phyloP scores from a whole-genome alignment of 768 basidiomycete species.

The Baorangia bicolor region DNA sequence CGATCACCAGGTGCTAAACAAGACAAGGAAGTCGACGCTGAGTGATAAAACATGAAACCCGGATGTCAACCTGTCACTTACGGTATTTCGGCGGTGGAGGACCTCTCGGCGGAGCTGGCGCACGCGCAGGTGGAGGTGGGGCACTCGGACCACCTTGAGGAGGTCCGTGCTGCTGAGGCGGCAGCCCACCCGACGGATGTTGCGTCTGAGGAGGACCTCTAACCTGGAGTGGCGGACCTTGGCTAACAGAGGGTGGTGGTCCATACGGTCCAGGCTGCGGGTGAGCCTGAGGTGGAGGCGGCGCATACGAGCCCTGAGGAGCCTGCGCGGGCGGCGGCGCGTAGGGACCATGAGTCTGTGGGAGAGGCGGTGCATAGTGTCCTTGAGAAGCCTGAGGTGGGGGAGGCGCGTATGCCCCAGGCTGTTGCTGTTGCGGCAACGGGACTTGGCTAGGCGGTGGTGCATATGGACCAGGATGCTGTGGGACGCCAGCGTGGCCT shows the following conservation, averaged over 20 bases:
- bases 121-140: conserved; percentile 27
- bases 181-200: conserved; percentile 28
- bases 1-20: conserved; percentile 81
- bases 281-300: conserved; percentile 15
- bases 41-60: neutral
- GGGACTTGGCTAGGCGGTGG: conserved; percentile 16
- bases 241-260: conserved; percentile 20
- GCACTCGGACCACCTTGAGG: conserved; percentile 29
- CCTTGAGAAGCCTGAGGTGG: conserved; percentile 27
- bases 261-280: conserved; percentile 26
- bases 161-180: conserved; percentile 30
- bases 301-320: conserved; percentile 27
- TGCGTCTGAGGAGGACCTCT: conserved; percentile 28
- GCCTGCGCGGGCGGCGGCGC: conserved; percentile 18
- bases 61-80: conserved; percentile 34
- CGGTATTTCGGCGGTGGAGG: conserved; percentile 58
- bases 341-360: conserved; percentile 18
- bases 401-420: conserved; percentile 26
- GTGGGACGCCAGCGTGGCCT: conserved; percentile 26
- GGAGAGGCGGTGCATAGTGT: conserved; percentile 31
- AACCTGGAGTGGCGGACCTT: conserved; percentile 30
- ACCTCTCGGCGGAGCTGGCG: conserved; percentile 35
- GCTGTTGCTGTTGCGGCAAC: conserved; percentile 18
- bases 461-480: conserved; percentile 31
- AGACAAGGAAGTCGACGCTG: neutral